These are phyloP conservation scores for Debaryomycetaceae sp. DNA, from an alignment of 1,139 yeast genomes.

Conservation along the genomic window DNA sequence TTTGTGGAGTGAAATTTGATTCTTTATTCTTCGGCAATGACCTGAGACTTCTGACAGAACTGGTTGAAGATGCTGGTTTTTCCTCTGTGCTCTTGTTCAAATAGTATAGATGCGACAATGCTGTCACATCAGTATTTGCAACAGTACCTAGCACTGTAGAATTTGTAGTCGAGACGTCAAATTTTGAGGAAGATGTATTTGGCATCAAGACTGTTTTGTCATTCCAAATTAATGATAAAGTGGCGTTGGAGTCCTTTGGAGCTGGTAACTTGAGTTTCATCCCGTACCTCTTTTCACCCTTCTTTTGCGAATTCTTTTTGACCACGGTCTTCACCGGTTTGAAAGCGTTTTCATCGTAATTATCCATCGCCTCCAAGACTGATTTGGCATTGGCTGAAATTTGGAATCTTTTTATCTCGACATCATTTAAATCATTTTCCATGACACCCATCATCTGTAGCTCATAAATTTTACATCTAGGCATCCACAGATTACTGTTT, in stretches of 20 bases:
- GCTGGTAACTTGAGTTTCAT: conserved; percentile 1
- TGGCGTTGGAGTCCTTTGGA: conserved; percentile 17
- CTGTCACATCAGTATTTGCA: conserved; percentile 31
- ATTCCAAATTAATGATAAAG: conserved; percentile 26
- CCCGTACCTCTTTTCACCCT: neutral
- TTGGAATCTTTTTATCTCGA: conserved; percentile 55
- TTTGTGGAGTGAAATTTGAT: neutral
- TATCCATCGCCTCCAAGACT: conserved; percentile 51
- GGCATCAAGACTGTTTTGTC: conserved; percentile 15
- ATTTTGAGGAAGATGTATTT: conserved; percentile 13
- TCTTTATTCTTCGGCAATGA: neutral
- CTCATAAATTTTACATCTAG: conserved; percentile 90
- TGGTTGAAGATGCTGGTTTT: neutral
- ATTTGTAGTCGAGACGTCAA: conserved; percentile 27
- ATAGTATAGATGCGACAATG: conserved; percentile 39
- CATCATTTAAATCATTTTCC: conserved; percentile 77
- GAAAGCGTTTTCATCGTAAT: conserved; percentile 58
- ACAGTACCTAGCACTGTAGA: conserved; percentile 41
- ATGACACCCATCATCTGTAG: conserved; percentile 97
- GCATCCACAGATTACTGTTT: conserved; percentile 70
- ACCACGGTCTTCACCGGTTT: conserved; percentile 16
- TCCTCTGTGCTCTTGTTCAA: conserved; percentile 32
- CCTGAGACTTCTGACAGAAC: conserved; percentile 7
- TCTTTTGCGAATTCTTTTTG: neutral
- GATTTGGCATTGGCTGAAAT: conserved; percentile 25